Evolutionary conservation across 2,329 filamentous ascomycete species (phyloP).

Genomic region (Tolypocladium cylindrosporum): DNA sequence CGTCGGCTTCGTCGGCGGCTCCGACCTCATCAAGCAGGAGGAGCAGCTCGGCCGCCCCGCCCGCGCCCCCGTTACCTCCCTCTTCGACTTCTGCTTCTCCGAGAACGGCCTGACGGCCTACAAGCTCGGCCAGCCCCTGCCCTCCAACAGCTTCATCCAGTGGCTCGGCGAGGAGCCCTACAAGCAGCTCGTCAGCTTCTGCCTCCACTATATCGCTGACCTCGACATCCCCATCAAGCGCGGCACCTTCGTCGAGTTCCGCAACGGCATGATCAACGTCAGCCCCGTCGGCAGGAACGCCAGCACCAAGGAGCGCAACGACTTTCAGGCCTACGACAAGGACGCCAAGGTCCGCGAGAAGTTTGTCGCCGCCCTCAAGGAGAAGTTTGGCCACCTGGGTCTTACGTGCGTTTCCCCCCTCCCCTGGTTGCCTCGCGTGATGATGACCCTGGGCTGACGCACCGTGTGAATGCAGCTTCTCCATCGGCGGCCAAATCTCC

Average conservation of each 20-base stretch:
- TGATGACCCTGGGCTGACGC: too few relatives aligned
- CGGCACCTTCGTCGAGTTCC: slow-evolving; percentile 79
- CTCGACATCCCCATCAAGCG: slow-evolving; percentile 75
- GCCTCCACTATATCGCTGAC: slow-evolving; percentile 75
- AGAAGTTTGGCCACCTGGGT: slow-evolving; percentile 52
- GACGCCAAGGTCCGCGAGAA: slow-evolving; percentile 68
- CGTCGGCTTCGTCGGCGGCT: slow-evolving; percentile 88
- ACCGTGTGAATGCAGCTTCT: slow-evolving; percentile 48
- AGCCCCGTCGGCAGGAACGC: slow-evolving; percentile 82
- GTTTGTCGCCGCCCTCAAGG: slow-evolving; percentile 35
- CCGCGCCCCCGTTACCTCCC: slow-evolving; percentile 58
- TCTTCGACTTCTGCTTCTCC: slow-evolving; percentile 97
- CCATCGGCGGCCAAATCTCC: slow-evolving; percentile 93
- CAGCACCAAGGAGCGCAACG: slow-evolving; percentile 65
- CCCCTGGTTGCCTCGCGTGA: neutral
- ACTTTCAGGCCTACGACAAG: slow-evolving; percentile 75
- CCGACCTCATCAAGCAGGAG: slow-evolving; percentile 86
- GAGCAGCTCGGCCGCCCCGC: slow-evolving; percentile 72
- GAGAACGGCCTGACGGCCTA: slow-evolving; percentile 94
- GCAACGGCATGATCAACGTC: slow-evolving; percentile 87
- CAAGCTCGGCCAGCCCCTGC: slow-evolving; percentile 67
- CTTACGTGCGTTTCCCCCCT: slow-evolving; percentile 55
- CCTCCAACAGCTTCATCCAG: slow-evolving; percentile 77
- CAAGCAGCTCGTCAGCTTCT: slow-evolving; percentile 67
- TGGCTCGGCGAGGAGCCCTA: slow-evolving; percentile 81